Base-by-base conservation (phyloP, 257 asterid species). In the Plantago major region DNA sequence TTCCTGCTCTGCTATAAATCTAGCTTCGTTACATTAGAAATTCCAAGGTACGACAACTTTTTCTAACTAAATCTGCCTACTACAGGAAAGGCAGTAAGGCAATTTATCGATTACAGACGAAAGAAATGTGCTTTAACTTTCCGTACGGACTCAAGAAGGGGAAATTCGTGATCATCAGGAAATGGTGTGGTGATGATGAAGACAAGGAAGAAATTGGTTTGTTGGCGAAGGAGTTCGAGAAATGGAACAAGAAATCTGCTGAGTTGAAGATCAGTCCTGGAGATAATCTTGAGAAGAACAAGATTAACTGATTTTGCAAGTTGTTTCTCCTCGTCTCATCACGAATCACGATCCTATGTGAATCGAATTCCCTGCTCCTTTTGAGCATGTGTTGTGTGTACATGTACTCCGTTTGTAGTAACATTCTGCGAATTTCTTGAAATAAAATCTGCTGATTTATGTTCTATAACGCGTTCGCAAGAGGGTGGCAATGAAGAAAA, bases 191-290 rank as follows among this genome's bases (percentile, higher is more conserved):
- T 38, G 78, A 66, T 61, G 74, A 61, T 38, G 78, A 66, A 62
- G 82, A 57, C 57, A 46, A 37, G 72, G 62, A 78, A 58, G 78
- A 70, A 5, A 60, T 71, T 40, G 88, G 81, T 19, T 49, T 76
- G 60, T 46, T 81, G 52, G 80, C 64, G 56, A 79, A 76, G 70
- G 82, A 81, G 67, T 65, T 78, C 57, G 84, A 78, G 64, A 78
- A 73, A 67, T 81, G 79, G 87, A 73, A 75, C 62, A 67, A 70
- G 60, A 71, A 65, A 53, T 71, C 47, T 10, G 38, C 62, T 57
- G 69, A 71, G 55, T 61, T 53, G 49, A 64, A 63, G 51, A 33
- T 28, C 46, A 63, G 14, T 6, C 15, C 54, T 49, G 54, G 10
- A 49, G 54, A 49, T 16, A 19, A 49, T n/a, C n/a, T n/a, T 18